Percentiles rank a stretch among this genome's conserved stretches.
Conservation (phyloP, 164 flowering plant genomes). For the Liriodendron chinense region DNA sequence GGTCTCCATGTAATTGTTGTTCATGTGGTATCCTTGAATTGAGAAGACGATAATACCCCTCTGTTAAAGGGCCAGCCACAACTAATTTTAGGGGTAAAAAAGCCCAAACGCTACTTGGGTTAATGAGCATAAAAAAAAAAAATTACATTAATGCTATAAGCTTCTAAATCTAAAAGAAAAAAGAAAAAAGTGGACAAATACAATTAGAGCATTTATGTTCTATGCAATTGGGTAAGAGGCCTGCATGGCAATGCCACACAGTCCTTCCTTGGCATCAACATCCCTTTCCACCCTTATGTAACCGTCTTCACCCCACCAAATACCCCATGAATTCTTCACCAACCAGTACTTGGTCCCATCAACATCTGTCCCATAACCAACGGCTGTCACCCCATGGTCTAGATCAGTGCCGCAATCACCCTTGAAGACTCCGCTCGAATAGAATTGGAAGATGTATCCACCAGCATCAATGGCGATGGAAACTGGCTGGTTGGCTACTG, state of each 20-base stretch:
- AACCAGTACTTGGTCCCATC: constrained; percentile 31
- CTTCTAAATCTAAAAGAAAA: no score
- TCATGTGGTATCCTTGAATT: no score
- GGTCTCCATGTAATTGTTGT: no score
- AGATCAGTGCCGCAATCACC: constrained; percentile 13
- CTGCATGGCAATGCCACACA: constrained; percentile 34
- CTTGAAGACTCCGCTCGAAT: constrained; percentile 12
- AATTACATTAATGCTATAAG: no score
- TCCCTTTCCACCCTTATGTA: constrained; percentile 24
- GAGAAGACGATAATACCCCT: no score
- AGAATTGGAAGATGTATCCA: constrained; percentile 10
- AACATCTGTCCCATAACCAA: constrained; percentile 21
- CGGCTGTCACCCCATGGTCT: constrained; percentile 27
- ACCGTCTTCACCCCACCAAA: constrained; percentile 26
- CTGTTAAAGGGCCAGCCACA: no score
- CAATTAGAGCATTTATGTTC: no score
- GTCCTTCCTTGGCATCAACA: constrained; percentile 18
- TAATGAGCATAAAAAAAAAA: no score
- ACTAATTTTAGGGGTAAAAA: no score
- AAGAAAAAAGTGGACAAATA: no score
- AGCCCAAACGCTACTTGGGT: no score
- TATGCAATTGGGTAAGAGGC: constrained; percentile 26
- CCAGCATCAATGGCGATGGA: constrained; percentile 16
- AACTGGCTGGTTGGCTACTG: constrained; percentile 14
- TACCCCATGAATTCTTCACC: constrained; percentile 33